Base-by-base conservation (phyloP, 306 rosid species). In the Myrica gale region DNA sequence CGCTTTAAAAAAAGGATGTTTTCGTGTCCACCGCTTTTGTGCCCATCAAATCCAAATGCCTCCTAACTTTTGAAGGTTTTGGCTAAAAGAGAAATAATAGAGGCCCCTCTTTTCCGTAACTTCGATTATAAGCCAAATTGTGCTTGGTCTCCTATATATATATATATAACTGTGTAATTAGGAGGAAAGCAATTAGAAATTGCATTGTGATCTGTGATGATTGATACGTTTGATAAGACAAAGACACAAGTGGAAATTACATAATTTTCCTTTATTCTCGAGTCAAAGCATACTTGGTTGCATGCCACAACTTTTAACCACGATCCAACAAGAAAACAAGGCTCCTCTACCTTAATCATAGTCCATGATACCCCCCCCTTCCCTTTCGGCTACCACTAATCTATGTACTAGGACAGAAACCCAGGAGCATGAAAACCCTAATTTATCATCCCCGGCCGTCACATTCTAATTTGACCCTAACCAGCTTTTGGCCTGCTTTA, bases 341-440 rank as follows among this genome's bases (percentile, higher is more conserved):
- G 78, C 75, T 77, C 71, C 75, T 71, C 16, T 48, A 80, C 79
- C 85, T 51, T 71, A 77, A 86, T 86, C 79, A 86, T 86, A 73
- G 45, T 65, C 43, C 71, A 61, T 83, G 75, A 82, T 78, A 46
- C 50, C 52, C 67, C 44, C 19, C 20, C 32, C 2, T 71, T 70
- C 75, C 78, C 88, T 84, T 87, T 87, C 88, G 90, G 86, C 84
- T 73, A 68, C 85, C 89, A 86, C 87, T 83, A 81, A 55, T 58
- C 68, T 74, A 53, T 77, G 79, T 71, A 77, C 68, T 32, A 69
- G 58, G 66, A 61, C 50, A 66, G 53, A 46, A 17, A 37, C 68
- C 62, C 39, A 10, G 17, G 55, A 37, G 52, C 78, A 48, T 63
- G 75, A 72, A 47, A 53, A 62, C 37, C 72, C 76, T 73, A 65